Percentiles rank a stretch among this genome's conserved stretches.
Evolutionary conservation across 257 asterid species (phyloP).

Genomic region (Knoxia roxburghii): DNA sequence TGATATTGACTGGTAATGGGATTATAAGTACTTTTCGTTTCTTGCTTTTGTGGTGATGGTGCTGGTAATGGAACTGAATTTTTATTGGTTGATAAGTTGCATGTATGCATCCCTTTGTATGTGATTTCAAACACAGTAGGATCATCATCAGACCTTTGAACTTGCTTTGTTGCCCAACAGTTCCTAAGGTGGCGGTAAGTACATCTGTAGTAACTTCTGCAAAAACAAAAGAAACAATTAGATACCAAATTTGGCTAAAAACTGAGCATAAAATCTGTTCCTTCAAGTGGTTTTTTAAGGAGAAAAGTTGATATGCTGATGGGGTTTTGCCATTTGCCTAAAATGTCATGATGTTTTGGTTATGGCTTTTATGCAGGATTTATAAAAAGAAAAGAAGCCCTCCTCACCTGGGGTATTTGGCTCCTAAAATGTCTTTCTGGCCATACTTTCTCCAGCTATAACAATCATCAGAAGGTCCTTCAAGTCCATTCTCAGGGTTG

Average conservation of each 20-base stretch:
- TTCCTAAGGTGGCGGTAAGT: conserved; percentile 51
- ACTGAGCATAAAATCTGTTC: neutral
- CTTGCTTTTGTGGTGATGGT: conserved; percentile 41
- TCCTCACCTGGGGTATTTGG: conserved; percentile 42
- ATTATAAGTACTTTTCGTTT: conserved; percentile 24
- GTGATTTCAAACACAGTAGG: conserved; percentile 68
- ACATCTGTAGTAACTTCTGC: conserved; percentile 95
- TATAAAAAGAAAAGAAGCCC: conserved; percentile 1
- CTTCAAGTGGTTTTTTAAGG: neutral
- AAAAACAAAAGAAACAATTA: conserved; percentile 15
- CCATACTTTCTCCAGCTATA: conserved; percentile 88
- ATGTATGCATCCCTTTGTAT: conserved; percentile 67
- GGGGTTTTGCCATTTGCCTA: neutral
- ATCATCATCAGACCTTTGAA: conserved; percentile 88
- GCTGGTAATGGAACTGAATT: conserved; percentile 29
- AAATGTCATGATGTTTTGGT: neutral
- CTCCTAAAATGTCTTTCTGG: conserved; percentile 54
- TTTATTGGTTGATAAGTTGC: conserved; percentile 30
- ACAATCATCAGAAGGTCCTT: conserved; percentile 81
- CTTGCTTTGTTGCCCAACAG: conserved; percentile 95
- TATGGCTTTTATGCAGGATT: conserved; percentile 10
- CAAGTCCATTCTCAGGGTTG: conserved; percentile 50
- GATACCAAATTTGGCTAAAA: neutral
- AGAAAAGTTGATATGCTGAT: neutral
- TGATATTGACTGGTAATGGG: conserved; percentile 14